These are phyloP conservation scores for Byssoonygena ceratinophila DNA, from an alignment of 2,329 filamentous ascomycete genomes.

Conservation along the genomic window DNA sequence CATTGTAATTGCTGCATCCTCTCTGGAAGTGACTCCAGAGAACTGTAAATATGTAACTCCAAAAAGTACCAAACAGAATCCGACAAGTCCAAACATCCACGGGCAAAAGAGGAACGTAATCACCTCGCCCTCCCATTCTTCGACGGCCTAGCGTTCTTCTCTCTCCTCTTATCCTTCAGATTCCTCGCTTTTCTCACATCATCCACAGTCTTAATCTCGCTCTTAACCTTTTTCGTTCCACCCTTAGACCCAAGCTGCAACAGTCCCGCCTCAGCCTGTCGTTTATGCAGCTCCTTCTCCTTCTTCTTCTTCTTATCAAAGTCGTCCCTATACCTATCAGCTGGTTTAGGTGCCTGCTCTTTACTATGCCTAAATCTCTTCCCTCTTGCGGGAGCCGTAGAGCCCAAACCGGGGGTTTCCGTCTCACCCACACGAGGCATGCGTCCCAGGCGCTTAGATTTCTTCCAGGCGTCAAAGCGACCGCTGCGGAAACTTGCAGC, in stretches of 20 bases:
- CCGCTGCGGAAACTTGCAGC: conserved; percentile 87
- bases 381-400: conserved; percentile 31
- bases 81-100: background rate
- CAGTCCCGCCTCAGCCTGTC: conserved; percentile 23
- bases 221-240: conserved; percentile 53
- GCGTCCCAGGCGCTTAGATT: conserved; percentile 66
- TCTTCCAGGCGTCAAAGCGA: conserved; percentile 86
- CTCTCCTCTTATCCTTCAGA: conserved; percentile 61
- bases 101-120: background rate
- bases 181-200: conserved; percentile 77
- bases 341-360: conserved; percentile 80
- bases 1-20: background rate
- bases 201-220: conserved; percentile 67
- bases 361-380: conserved; percentile 73
- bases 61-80: background rate
- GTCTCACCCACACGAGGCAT: conserved; percentile 73
- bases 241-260: conserved; percentile 11
- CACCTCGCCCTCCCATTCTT: conserved; percentile 40
- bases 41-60: background rate
- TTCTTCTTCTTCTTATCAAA: conserved; percentile 85
- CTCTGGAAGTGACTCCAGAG: background rate
- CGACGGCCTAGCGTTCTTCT: conserved; percentile 78
- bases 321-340: conserved; percentile 85
- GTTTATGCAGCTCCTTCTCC: conserved; percentile 76
- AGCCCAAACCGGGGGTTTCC: conserved; percentile 45